These are phyloP conservation scores for Coriaria nepalensis DNA, from an alignment of 306 rosid genomes.

Conservation along the genomic window DNA sequence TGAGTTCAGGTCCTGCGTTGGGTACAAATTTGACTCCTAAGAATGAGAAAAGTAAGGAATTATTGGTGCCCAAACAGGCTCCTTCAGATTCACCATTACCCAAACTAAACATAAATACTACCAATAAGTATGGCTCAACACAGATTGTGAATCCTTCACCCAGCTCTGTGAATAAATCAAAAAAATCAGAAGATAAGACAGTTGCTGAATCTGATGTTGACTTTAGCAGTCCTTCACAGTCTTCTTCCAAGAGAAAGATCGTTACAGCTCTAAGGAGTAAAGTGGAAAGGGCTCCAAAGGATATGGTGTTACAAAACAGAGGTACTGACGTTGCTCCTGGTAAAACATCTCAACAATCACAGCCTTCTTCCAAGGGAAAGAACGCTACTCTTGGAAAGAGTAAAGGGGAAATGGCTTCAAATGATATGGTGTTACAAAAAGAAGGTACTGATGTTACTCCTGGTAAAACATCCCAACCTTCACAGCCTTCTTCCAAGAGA, in stretches of 20 bases:
- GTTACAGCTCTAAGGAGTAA: constrained; percentile 18
- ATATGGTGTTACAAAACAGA: constrained; percentile 11
- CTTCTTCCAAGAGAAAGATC: constrained; percentile 10
- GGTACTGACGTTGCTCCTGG: constrained; percentile 13
- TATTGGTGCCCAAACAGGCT: constrained; percentile 7
- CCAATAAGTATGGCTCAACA: constrained; percentile 13
- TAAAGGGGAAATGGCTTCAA: constrained; percentile 1
- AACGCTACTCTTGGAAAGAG: constrained; percentile 3
- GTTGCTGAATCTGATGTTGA: constrained; percentile 1
- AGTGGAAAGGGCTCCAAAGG: constrained; percentile 13
- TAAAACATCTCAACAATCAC: constrained; percentile 19
- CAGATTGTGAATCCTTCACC: constrained; percentile 7
- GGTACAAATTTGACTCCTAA: constrained; percentile 11
- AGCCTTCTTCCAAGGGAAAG: background rate
- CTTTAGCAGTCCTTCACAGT: background rate
- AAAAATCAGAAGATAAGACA: constrained; percentile 12
- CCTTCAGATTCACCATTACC: constrained; percentile 9
- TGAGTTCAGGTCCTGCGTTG: constrained; percentile 20
- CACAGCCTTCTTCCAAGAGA: constrained; percentile 18
- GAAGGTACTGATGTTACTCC: constrained; percentile 6
- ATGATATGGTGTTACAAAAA: constrained; percentile 1
- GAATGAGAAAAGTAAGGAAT: constrained; percentile 12
- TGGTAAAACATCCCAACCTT: background rate
- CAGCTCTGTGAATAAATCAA: constrained; percentile 17
- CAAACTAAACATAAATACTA: constrained; percentile 9